Evolutionary conservation across 176 grass and related monocot species (phyloP).

Genomic region (Ampelocalamus luodianensis): DNA sequence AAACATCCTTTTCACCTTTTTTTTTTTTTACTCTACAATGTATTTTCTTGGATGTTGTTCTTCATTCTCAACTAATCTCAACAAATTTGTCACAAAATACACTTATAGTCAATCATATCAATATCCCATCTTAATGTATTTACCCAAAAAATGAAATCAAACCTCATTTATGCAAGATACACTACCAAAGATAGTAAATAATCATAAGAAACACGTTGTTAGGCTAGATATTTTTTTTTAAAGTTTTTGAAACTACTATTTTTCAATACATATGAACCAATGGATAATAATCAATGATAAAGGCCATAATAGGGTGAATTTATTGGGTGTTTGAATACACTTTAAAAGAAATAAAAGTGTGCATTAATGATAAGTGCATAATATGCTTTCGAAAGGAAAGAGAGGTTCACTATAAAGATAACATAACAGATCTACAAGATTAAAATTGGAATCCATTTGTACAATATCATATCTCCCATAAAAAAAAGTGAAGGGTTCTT

Average conservation of each 20-base stretch:
- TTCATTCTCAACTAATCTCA: background rate
- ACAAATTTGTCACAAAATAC: background rate
- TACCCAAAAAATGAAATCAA: no score
- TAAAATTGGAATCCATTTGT: background rate
- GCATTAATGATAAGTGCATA: background rate
- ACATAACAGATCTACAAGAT: background rate
- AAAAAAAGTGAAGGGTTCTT: background rate
- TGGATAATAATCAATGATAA: background rate
- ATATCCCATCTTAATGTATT: no score
- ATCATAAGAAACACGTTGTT: no score
- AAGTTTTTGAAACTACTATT: no score
- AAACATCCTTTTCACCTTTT: background rate
- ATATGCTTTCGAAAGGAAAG: background rate
- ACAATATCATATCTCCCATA: background rate
- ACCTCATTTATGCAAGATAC: no score
- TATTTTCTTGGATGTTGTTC: background rate
- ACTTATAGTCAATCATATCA: no score
- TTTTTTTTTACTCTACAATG: background rate
- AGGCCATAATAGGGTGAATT: background rate
- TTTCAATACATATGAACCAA: no score
- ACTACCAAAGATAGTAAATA: no score
- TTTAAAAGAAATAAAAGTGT: background rate
- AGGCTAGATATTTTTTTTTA: no score
- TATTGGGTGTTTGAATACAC: background rate
- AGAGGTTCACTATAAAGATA: background rate